These are phyloP conservation scores for Fraxinus paxiana DNA, from an alignment of 305 asterid genomes.

Conservation along the genomic window DNA sequence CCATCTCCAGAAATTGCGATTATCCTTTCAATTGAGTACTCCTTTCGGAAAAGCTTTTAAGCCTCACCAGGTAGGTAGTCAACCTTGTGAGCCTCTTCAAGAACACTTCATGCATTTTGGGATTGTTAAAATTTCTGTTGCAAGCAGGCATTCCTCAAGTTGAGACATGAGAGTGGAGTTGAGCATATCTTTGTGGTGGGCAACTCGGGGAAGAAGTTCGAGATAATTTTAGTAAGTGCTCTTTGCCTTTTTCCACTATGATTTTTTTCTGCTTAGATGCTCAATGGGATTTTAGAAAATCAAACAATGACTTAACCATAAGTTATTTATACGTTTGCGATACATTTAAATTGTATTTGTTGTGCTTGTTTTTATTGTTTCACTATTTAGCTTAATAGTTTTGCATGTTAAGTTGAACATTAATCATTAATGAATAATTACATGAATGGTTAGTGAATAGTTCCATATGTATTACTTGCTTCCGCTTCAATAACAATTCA, in stretches of 20 bases:
- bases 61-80: constrained; percentile 78
- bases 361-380: constrained; percentile 1
- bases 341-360: background rate
- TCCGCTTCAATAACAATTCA: background rate
- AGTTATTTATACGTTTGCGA: background rate
- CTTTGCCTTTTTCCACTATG: constrained; percentile 5
- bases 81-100: background rate
- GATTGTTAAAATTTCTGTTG: constrained; percentile 25
- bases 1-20: constrained; percentile 83
- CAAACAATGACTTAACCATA: background rate
- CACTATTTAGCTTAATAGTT: constrained; percentile 2
- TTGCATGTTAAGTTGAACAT: constrained; percentile 8
- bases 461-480: background rate
- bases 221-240: constrained; percentile 61
- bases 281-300: constrained; percentile 16
- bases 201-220: constrained; percentile 55
- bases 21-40: constrained; percentile 67
- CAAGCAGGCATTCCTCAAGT: constrained; percentile 75
- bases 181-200: constrained; percentile 87
- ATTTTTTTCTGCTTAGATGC: constrained; percentile 7
- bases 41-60: constrained; percentile 68
- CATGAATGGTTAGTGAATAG: background rate
- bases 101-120: no score
- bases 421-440: background rate
- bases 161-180: constrained; percentile 77